phyloP scores from a whole-genome alignment of 495 filamentous ascomycete genomes.

The Podospora pseudopauciseta region DNA sequence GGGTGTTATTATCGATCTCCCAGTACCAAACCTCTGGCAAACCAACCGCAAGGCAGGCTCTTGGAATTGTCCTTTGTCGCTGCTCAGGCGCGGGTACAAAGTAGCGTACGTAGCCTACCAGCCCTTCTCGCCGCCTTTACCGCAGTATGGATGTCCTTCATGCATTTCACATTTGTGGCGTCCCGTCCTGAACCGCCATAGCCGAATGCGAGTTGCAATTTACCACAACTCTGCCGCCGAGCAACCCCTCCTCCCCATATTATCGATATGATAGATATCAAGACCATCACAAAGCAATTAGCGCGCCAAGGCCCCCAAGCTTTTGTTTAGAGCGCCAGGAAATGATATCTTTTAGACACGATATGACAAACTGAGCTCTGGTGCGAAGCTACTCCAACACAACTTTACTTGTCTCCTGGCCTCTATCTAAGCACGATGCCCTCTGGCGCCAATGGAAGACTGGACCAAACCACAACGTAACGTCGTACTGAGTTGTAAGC shows the following conservation, averaged over 20 bases:
- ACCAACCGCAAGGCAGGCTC: slow-evolving; percentile 8
- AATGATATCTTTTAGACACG: neutral
- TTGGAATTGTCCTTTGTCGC: neutral
- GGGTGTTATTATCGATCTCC: slow-evolving; percentile 19
- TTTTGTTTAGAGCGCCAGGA: neutral
- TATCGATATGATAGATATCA: neutral
- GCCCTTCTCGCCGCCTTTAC: neutral
- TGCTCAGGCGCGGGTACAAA: too few species aligned
- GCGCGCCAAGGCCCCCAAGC: neutral
- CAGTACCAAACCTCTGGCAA: slow-evolving; percentile 15
- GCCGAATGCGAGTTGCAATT: neutral
- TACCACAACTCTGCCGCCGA: neutral
- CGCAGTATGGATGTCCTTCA: neutral
- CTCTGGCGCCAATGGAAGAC: neutral
- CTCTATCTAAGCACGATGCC: neutral
- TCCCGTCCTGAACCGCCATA: neutral
- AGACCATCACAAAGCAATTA: neutral
- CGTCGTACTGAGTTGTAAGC: neutral
- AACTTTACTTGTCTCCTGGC: neutral
- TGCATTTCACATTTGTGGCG: neutral
- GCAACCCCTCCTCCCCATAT: neutral
- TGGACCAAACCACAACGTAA: neutral
- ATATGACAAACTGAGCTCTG: neutral
- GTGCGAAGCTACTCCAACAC: neutral
- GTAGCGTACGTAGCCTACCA: too few species aligned